Evolutionary conservation across 768 basidiomycete genomes (phyloP).

Genomic region (Pleurotus tuber-regium): DNA sequence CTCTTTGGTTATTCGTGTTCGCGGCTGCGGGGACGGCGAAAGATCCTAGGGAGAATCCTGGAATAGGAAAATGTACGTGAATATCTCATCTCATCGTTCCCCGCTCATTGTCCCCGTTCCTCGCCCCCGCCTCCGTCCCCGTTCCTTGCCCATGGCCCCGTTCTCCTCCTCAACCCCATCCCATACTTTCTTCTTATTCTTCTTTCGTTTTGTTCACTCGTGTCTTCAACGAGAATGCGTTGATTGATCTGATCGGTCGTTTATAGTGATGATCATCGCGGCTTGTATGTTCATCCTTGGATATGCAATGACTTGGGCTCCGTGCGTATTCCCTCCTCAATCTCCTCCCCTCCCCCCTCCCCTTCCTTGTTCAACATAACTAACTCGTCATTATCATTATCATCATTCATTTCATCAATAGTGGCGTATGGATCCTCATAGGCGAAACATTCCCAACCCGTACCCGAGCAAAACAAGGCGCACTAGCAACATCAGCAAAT

Average conservation of each 20-base stretch:
- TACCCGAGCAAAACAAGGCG: conserved; percentile 69
- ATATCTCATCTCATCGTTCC: conserved; percentile 1
- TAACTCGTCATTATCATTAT: no score
- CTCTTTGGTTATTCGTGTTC: conserved; percentile 69
- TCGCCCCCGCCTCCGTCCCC: no score
- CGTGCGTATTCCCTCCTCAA: conserved; percentile 25
- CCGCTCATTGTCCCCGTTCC: no score
- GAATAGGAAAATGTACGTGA: conserved; percentile 54
- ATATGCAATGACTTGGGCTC: conserved; percentile 70
- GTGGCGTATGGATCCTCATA: conserved; percentile 75
- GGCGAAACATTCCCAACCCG: conserved; percentile 76
- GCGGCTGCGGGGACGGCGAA: conserved; percentile 68
- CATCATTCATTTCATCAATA: conserved; percentile 10
- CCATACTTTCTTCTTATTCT: no score
- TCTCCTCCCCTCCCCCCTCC: conserved; percentile 12
- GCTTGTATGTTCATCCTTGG: conserved; percentile 73
- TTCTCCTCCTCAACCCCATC: no score
- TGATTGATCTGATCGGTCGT: not conserved
- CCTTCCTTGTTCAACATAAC: not conserved
- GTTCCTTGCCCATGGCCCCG: no score
- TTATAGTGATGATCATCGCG: conserved; percentile 57
- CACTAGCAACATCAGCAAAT: conserved; percentile 61
- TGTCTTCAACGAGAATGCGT: no score
- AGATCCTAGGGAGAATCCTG: conserved; percentile 43
- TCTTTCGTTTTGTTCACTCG: no score